Percentiles rank a stretch among this genome's conserved stretches.
Evolutionary conservation across 352 stramenopile genomes (phyloP).

Genomic region (Synura sp.): DNA sequence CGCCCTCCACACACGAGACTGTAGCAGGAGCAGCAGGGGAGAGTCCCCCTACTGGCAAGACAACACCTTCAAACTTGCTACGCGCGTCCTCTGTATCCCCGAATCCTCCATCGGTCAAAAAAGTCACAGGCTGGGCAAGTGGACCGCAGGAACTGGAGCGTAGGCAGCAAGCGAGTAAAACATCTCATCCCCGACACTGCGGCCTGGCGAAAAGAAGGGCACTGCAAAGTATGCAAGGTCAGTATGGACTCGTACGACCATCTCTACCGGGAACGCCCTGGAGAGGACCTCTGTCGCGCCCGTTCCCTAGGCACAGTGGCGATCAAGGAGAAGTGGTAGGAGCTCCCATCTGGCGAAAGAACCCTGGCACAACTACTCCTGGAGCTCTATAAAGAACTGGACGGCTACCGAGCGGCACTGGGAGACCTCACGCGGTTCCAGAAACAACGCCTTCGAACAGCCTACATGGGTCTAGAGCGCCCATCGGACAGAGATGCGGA

Average conservation of each 20-base stretch:
- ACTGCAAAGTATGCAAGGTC: slow-evolving; percentile 14
- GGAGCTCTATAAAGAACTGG: slow-evolving; percentile 7
- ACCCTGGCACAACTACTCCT: background rate
- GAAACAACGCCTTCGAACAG: background rate
- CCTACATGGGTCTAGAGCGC: background rate
- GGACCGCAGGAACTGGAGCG: no score
- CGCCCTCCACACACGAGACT: background rate
- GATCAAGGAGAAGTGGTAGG: background rate
- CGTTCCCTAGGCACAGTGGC: background rate
- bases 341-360: background rate
- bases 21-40: background rate
- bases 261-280: slow-evolving; percentile 20
- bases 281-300: no score
- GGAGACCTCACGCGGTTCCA: background rate
- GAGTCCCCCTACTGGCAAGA: slow-evolving; percentile 1
- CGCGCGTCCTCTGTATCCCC: slow-evolving; percentile 10
- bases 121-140: no score
- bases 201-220: no score
- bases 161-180: slow-evolving; percentile 24
- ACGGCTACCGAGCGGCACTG: slow-evolving; percentile 6
- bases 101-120: no score
- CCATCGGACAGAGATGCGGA: background rate
- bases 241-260: slow-evolving; percentile 25
- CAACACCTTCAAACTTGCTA: slow-evolving; percentile 25
- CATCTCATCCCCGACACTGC: background rate